Percentiles rank a stretch among this genome's conserved stretches.
phyloP scores from a whole-genome alignment of 2,329 filamentous ascomycete genomes.

The Aspergillus fumigatiaffinis region DNA sequence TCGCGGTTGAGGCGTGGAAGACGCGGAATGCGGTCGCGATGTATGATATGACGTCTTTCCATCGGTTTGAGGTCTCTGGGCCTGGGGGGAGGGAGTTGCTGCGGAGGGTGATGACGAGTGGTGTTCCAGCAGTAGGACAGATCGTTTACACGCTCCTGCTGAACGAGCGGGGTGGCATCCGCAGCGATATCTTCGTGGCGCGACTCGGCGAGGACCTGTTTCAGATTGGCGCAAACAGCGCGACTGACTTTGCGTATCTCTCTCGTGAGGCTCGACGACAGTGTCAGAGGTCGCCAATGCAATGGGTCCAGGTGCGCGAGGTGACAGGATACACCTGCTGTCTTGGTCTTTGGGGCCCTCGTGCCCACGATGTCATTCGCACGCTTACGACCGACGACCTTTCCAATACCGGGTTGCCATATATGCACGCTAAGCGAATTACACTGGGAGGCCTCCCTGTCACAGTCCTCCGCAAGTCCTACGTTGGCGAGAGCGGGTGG shows the following conservation, averaged over 20 bases:
- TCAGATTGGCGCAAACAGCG: slow-evolving; percentile 56
- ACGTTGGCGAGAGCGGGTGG: slow-evolving; percentile 61
- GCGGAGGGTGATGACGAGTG: slow-evolving; percentile 42
- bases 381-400: slow-evolving; percentile 29
- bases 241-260: slow-evolving; percentile 54
- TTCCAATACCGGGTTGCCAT: slow-evolving; percentile 41
- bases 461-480: slow-evolving; percentile 53
- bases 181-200: slow-evolving; percentile 56
- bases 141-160: slow-evolving; percentile 58
- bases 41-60: slow-evolving; percentile 61
- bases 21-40: slow-evolving; percentile 59
- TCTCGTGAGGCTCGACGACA: slow-evolving; percentile 51
- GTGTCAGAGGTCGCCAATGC: slow-evolving; percentile 34
- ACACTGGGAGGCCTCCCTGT: slow-evolving; percentile 55
- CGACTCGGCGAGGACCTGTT: slow-evolving; percentile 44
- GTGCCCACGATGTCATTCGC: slow-evolving; percentile 49
- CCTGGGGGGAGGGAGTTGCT: slow-evolving; percentile 55
- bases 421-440: slow-evolving; percentile 48
- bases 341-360: slow-evolving; percentile 61
- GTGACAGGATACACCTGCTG: slow-evolving; percentile 59
- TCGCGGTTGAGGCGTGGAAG: slow-evolving; percentile 61
- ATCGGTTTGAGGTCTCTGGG: slow-evolving; percentile 56
- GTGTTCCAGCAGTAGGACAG: slow-evolving; percentile 44
- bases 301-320: slow-evolving; percentile 53
- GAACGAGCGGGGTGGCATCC: slow-evolving; percentile 51